Evolutionary conservation across 495 filamentous ascomycete genomes (phyloP).

Genomic region (Barbatosphaeria neglecta): DNA sequence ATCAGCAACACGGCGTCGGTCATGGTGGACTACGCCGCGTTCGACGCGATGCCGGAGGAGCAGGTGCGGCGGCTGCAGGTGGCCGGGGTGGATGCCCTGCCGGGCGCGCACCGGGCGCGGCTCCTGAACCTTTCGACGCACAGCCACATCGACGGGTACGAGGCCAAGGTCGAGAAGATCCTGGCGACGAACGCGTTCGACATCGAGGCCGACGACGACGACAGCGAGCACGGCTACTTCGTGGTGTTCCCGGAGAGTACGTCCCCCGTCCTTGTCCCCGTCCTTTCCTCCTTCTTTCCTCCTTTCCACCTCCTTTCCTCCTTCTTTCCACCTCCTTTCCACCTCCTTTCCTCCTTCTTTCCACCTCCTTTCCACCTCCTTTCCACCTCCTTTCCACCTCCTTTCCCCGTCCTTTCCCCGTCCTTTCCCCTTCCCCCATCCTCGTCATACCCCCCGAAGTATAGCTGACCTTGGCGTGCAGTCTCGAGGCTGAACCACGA

Average conservation of each 20-base stretch:
- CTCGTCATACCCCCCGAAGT: too few species aligned
- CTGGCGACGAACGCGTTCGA: conserved; percentile 23
- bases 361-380: too few species aligned
- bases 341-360: neutral
- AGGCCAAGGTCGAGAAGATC: conserved; percentile 11
- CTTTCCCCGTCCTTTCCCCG: neutral
- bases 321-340: too few species aligned
- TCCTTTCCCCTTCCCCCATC: neutral
- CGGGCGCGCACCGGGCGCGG: conserved; percentile 8
- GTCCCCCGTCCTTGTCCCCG: neutral
- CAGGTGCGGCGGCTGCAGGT: conserved; percentile 14
- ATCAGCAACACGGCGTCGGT: conserved; percentile 21
- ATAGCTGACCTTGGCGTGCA: neutral
- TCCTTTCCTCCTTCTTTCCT: neutral
- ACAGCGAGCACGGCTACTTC: conserved; percentile 14
- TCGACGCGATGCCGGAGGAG: conserved; percentile 12
- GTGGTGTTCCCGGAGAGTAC: conserved; percentile 16
- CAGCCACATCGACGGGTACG: conserved; percentile 1
- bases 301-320: neutral
- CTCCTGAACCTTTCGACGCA: conserved; percentile 20
- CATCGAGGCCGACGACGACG: conserved; percentile 12
- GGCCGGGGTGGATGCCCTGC: conserved; percentile 13
- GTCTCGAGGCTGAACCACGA: conserved; percentile 32
- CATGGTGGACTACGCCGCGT: conserved; percentile 23
- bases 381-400: neutral